Evolutionary conservation across 2,329 filamentous ascomycete genomes (phyloP).

Genomic region (Hypoxylon sp.): DNA sequence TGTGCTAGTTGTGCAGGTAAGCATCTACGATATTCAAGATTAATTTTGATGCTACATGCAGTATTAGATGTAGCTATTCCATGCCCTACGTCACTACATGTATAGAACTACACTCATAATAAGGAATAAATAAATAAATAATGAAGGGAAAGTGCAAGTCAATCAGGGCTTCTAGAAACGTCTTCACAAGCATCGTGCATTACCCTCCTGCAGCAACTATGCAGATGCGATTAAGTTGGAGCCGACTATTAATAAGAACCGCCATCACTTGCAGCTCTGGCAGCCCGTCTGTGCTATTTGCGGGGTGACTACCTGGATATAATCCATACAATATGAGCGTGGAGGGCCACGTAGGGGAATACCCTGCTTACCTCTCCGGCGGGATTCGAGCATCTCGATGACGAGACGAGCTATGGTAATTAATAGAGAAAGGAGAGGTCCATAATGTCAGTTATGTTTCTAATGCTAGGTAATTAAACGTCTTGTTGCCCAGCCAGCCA

Average conservation of each 20-base stretch:
- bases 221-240: slow-evolving; percentile 4
- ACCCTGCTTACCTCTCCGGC: slow-evolving; percentile 1
- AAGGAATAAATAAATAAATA: not conserved
- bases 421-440: slow-evolving; percentile 15
- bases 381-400: slow-evolving; percentile 20
- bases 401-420: slow-evolving; percentile 21
- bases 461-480: slow-evolving; percentile 49
- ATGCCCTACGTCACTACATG: not conserved
- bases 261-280: slow-evolving; percentile 34
- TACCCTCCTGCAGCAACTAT: slow-evolving; percentile 22
- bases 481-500: slow-evolving; percentile 51
- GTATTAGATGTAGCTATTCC: not conserved
- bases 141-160: not conserved
- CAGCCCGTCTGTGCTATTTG: slow-evolving; percentile 32
- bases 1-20: not conserved
- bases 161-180: slow-evolving; percentile 30
- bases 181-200: slow-evolving; percentile 24
- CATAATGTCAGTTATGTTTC: slow-evolving; percentile 12
- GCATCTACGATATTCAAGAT: not conserved
- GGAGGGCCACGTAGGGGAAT: slow-evolving; percentile 6
- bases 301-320: slow-evolving; percentile 24
- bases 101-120: not conserved
- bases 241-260: slow-evolving; percentile 10
- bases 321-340: not conserved
- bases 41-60: not conserved